These are phyloP conservation scores for Phytophthora kernoviae DNA, from an alignment of 352 stramenopile species.

Conservation along the genomic window DNA sequence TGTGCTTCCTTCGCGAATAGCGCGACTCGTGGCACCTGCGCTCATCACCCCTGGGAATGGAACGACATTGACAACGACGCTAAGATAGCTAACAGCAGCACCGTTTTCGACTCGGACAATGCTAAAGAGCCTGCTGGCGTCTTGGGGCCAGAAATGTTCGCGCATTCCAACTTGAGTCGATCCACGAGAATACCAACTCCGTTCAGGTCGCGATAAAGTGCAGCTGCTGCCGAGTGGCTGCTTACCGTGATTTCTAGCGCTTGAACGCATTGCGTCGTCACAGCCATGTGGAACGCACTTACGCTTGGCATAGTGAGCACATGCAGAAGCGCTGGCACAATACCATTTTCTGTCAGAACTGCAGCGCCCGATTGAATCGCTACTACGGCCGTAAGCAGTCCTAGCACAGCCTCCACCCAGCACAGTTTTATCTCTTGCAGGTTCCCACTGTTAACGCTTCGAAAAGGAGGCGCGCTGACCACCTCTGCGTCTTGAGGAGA, in stretches of 20 bases:
- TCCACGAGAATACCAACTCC: constrained; percentile 86
- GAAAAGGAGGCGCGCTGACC: constrained; percentile 52
- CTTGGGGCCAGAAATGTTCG: constrained; percentile 32
- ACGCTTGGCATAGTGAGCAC: constrained; percentile 66
- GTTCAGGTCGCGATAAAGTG: constrained; percentile 85
- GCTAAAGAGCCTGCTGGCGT: constrained; percentile 5
- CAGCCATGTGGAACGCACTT: constrained; percentile 63
- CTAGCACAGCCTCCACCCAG: constrained; percentile 84
- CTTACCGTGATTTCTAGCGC: constrained; percentile 84
- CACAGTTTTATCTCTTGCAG: constrained; percentile 57
- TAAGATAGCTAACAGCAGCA: constrained; percentile 73
- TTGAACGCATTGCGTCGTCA: constrained; percentile 84
- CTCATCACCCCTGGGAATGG: constrained; percentile 90
- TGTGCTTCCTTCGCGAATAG: constrained; percentile 87
- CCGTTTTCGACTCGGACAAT: constrained; percentile 59
- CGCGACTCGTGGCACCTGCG: constrained; percentile 78
- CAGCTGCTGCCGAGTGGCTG: constrained; percentile 64
- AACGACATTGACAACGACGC: constrained; percentile 86
- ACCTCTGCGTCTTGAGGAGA: constrained; percentile 71
- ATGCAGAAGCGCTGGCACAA: constrained; percentile 81
- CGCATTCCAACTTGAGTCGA: constrained; percentile 62
- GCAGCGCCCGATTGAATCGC: constrained; percentile 75
- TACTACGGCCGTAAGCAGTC: constrained; percentile 73
- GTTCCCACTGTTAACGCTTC: constrained; percentile 45
- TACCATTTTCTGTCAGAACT: constrained; percentile 84